Evolutionary conservation across 2,329 filamentous ascomycete genomes (phyloP).

Genomic region (Rhexocercosporidium sp.): DNA sequence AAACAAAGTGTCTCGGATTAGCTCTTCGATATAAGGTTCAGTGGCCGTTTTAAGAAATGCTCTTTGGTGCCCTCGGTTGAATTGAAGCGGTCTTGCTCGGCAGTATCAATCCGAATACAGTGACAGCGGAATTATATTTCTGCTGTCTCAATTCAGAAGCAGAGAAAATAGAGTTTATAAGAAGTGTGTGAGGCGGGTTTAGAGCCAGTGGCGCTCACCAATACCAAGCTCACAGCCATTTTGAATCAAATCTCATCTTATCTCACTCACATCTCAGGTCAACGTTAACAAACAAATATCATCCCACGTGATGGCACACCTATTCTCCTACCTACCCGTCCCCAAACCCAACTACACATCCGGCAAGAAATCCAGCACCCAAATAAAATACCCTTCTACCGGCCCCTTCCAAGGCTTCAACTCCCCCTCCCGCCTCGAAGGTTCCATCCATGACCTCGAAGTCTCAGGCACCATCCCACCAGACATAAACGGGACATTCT

Average conservation of each 20-base stretch:
- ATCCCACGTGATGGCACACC: slow-evolving; percentile 30
- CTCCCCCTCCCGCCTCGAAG: slow-evolving; percentile 46
- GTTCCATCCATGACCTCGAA: slow-evolving; percentile 47
- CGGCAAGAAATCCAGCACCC: slow-evolving; percentile 26
- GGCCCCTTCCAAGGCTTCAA: slow-evolving; percentile 48
- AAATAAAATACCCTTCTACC: slow-evolving; percentile 31
- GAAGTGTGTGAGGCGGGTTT: neutral
- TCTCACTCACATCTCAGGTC: neutral
- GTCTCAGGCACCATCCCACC: slow-evolving; percentile 47
- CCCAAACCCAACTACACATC: slow-evolving; percentile 26
- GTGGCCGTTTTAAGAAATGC: neutral
- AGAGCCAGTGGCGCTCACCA: neutral
- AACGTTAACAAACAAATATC: neutral
- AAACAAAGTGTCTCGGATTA: neutral
- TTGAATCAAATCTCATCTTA: neutral
- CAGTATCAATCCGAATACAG: slow-evolving; percentile 1
- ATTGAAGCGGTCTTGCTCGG: slow-evolving; percentile 2
- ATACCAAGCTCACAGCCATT: neutral
- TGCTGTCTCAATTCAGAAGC: neutral
- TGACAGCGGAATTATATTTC: neutral
- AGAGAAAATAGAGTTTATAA: neutral
- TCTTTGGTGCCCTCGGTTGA: neutral
- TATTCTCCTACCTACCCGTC: slow-evolving; percentile 26
- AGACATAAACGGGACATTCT: slow-evolving; percentile 52
- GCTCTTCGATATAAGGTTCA: neutral